Conservation (phyloP, 2,329 filamentous ascomycete genomes). For the Blastomyces parvus region DNA sequence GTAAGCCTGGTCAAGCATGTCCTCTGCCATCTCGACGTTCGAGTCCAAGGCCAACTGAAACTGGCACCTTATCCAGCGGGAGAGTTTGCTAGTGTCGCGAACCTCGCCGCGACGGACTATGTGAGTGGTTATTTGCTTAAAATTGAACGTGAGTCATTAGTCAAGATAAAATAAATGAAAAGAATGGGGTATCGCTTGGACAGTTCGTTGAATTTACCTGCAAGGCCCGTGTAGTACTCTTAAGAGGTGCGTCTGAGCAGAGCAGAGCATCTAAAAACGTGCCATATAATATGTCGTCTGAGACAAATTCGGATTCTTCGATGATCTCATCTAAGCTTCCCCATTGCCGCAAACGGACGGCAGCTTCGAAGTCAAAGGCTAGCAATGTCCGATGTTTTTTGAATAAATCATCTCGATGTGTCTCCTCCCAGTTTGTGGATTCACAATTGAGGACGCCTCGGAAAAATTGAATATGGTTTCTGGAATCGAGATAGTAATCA, state of each 20-base stretch:
- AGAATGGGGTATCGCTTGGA: neutral
- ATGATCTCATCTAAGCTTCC: conserved; percentile 55
- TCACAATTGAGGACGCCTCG: conserved; percentile 35
- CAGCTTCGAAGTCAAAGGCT: conserved; percentile 71
- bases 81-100: conserved; percentile 53
- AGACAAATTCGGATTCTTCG: conserved; percentile 25
- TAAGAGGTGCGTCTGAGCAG: conserved; percentile 40
- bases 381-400: conserved; percentile 58
- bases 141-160: conserved; percentile 35
- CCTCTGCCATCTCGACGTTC: conserved; percentile 25
- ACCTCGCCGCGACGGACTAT: conserved; percentile 43
- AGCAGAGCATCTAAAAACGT: conserved; percentile 59
- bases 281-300: conserved; percentile 44
- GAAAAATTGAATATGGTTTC: conserved; percentile 53
- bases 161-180: conserved; percentile 15
- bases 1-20: conserved; percentile 28
- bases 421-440: conserved; percentile 35
- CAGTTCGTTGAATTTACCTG: conserved; percentile 32
- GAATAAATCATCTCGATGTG: conserved; percentile 44
- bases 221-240: conserved; percentile 15
- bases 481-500: conserved; percentile 53
- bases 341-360: conserved; percentile 58
- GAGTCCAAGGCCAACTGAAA: conserved; percentile 56
- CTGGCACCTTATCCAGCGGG: conserved; percentile 69
- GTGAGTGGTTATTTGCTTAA: conserved; percentile 57